Conservation (phyloP, 305 asterid species). For the Lippia alba region DNA sequence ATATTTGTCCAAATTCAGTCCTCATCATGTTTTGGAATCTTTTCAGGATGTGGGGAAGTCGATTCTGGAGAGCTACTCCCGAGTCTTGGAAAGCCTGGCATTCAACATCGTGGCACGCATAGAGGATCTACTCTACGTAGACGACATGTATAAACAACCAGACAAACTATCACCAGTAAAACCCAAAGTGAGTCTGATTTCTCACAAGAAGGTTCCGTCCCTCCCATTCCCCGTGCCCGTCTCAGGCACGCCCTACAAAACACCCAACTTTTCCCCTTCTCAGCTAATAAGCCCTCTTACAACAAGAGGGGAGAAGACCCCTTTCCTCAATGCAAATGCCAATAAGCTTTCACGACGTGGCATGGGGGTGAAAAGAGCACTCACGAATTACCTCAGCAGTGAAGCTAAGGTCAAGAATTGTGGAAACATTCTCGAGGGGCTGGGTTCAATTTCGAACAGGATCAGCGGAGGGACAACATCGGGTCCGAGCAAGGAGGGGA, state of each 20-base stretch:
- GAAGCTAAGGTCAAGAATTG: slow-evolving; percentile 60
- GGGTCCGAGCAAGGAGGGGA: slow-evolving; percentile 45
- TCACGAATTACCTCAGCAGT: slow-evolving; percentile 72
- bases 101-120: slow-evolving; percentile 82
- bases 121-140: slow-evolving; percentile 85
- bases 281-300: slow-evolving; percentile 60
- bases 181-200: slow-evolving; percentile 44
- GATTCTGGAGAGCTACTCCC: slow-evolving; percentile 88
- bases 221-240: slow-evolving; percentile 57
- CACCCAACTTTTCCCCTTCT: slow-evolving; percentile 71
- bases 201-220: slow-evolving; percentile 55
- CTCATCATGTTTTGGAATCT: slow-evolving; percentile 14
- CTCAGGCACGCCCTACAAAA: slow-evolving; percentile 76
- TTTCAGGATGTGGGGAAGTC: slow-evolving; percentile 83
- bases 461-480: slow-evolving; percentile 39
- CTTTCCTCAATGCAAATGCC: slow-evolving; percentile 52
- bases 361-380: slow-evolving; percentile 70
- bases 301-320: slow-evolving; percentile 69
- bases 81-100: slow-evolving; percentile 91
- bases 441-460: slow-evolving; percentile 61
- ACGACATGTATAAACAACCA: slow-evolving; percentile 65
- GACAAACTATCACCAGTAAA: slow-evolving; percentile 50
- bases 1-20: too few species aligned
- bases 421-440: slow-evolving; percentile 52
- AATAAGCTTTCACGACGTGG: slow-evolving; percentile 71